These are phyloP conservation scores for Cymodocea nodosa DNA, from an alignment of 116 monocot genomes.

Conservation along the genomic window DNA sequence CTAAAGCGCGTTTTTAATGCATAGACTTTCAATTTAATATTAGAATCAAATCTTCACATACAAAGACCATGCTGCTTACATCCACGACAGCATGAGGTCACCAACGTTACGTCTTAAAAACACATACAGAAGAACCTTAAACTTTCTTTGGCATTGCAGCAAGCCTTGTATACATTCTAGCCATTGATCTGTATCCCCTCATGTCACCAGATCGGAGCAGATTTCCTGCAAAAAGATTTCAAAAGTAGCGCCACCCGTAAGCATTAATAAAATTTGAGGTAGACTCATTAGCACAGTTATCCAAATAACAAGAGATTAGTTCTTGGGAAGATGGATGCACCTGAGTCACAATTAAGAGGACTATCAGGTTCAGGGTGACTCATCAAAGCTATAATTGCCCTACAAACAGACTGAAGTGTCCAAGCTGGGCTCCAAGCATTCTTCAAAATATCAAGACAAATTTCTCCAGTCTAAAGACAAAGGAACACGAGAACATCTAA, in stretches of 20 bases:
- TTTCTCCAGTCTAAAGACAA: constrained; percentile 75
- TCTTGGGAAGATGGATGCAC: constrained; percentile 16
- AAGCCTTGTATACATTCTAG: constrained; percentile 86
- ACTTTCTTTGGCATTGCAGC: constrained; percentile 90
- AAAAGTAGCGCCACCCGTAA: background rate
- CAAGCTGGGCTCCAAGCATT: constrained; percentile 98
- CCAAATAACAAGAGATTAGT: background rate
- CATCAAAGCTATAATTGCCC: constrained; percentile 98
- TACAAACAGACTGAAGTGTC: constrained; percentile 96
- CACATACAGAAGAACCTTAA: constrained; percentile 7
- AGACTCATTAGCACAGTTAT: background rate
- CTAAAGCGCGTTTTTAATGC: too few species aligned
- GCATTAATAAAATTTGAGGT: background rate
- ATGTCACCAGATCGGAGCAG: constrained; percentile 89
- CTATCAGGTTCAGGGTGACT: constrained; percentile 98
- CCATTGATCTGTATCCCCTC: constrained; percentile 87
- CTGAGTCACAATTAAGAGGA: constrained; percentile 98
- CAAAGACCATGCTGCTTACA: too few species aligned
- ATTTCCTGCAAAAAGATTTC: constrained; percentile 46
- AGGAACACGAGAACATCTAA: background rate
- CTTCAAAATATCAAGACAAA: constrained; percentile 97
- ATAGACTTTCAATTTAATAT: too few species aligned
- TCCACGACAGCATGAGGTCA: too few species aligned
- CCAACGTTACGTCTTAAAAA: too few species aligned
- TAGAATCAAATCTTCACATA: too few species aligned